A percentile compares a stretch with the other conserved stretches of the same genome.
phyloP scores from a whole-genome alignment of 495 filamentous ascomycete genomes.

The Trichoderma virens region DNA sequence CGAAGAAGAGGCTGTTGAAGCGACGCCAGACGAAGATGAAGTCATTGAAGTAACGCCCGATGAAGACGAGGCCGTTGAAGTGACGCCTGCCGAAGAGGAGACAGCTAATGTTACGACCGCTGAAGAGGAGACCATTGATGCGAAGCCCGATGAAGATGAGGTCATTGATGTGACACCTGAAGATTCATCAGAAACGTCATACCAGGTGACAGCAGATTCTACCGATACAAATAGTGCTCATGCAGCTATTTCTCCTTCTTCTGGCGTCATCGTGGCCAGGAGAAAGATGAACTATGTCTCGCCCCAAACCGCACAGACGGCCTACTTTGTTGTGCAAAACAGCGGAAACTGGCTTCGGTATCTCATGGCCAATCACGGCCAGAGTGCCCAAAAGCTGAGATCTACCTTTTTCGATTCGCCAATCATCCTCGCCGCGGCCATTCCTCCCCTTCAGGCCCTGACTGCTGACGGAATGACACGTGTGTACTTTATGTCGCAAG shows the following conservation, averaged over 20 bases:
- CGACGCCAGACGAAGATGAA: no score
- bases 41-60: no score
- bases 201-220: not conserved
- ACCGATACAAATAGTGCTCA: not conserved
- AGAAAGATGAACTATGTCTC: conserved; percentile 2
- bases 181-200: not conserved
- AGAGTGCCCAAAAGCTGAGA: not conserved
- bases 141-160: no score
- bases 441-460: not conserved
- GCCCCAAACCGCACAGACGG: not conserved
- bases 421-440: not conserved
- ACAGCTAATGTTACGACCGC: not conserved
- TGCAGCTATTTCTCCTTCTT: not conserved
- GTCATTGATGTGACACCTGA: not conserved
- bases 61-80: no score
- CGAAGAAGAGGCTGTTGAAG: no score
- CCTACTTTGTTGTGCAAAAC: not conserved
- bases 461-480: not conserved
- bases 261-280: not conserved
- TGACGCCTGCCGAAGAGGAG: not conserved
- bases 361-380: not conserved
- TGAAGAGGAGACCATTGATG: not conserved
- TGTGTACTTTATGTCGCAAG: not conserved
- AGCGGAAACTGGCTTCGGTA: not conserved
- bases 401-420: not conserved